These are phyloP conservation scores for Begonia peltatifolia DNA, from an alignment of 306 rosid genomes.

Conservation along the genomic window DNA sequence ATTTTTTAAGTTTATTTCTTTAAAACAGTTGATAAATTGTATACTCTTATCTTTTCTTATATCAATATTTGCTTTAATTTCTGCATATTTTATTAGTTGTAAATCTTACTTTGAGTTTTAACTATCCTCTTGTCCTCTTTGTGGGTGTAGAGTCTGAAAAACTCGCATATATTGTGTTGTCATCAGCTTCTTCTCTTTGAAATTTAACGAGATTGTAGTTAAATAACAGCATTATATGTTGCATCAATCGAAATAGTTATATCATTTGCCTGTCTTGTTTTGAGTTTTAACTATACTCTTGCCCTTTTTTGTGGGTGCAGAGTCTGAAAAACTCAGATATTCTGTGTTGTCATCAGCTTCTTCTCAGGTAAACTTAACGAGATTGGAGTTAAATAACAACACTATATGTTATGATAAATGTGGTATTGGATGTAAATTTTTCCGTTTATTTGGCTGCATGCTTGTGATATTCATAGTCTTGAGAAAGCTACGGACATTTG, in stretches of 20 bases:
- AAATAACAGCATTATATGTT: slow-evolving; percentile 51
- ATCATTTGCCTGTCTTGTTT: too few species aligned
- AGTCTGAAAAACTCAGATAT: slow-evolving; percentile 42
- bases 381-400: slow-evolving; percentile 60
- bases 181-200: slow-evolving; percentile 56
- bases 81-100: too few species aligned
- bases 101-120: neutral
- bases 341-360: slow-evolving; percentile 73
- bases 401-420: slow-evolving; percentile 18
- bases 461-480: too few species aligned
- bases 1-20: too few species aligned
- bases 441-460: too few species aligned
- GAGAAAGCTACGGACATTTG: too few species aligned
- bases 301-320: slow-evolving; percentile 2
- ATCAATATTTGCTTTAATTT: too few species aligned
- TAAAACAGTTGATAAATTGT: too few species aligned
- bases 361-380: slow-evolving; percentile 21
- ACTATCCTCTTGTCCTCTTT: neutral
- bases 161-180: slow-evolving; percentile 48
- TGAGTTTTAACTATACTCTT: slow-evolving; percentile 1
- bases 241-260: too few species aligned
- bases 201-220: slow-evolving; percentile 33
- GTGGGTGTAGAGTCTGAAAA: slow-evolving; percentile 33
- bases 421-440: neutral
- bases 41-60: too few species aligned